These are phyloP conservation scores for Cytospora mali DNA, from an alignment of 2,329 filamentous ascomycete species.

Conservation along the genomic window DNA sequence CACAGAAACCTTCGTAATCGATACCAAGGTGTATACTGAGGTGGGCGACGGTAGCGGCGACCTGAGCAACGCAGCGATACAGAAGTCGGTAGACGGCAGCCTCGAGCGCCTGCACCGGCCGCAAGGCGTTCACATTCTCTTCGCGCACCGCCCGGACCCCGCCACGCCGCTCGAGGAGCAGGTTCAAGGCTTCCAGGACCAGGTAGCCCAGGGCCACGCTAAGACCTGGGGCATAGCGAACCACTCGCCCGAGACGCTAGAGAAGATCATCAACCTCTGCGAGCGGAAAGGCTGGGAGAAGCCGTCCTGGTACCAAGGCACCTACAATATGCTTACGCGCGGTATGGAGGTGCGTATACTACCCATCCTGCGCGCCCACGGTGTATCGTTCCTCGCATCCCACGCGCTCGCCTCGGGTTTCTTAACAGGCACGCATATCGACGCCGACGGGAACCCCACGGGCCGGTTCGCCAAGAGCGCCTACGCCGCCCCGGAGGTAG, in stretches of 20 bases:
- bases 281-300: slow-evolving; percentile 40
- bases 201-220: slow-evolving; percentile 37
- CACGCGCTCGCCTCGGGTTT: slow-evolving; percentile 36
- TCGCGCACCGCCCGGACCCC: slow-evolving; percentile 41
- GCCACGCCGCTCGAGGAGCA: slow-evolving; percentile 41
- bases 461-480: slow-evolving; percentile 32
- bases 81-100: slow-evolving; percentile 35
- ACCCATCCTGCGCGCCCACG: slow-evolving; percentile 40
- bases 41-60: slow-evolving; percentile 37
- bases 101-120: slow-evolving; percentile 33
- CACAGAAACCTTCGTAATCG: slow-evolving; percentile 35
- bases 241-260: slow-evolving; percentile 35
- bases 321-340: slow-evolving; percentile 43
- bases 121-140: slow-evolving; percentile 38
- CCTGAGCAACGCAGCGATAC: slow-evolving; percentile 33
- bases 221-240: slow-evolving; percentile 44
- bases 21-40: slow-evolving; percentile 41
- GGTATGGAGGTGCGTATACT: slow-evolving; percentile 40
- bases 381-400: slow-evolving; percentile 32
- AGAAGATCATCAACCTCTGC: slow-evolving; percentile 38
- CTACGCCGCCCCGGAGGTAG: slow-evolving; percentile 37
- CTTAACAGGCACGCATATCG: slow-evolving; percentile 38
- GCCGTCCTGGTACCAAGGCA: slow-evolving; percentile 44
- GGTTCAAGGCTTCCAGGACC: slow-evolving; percentile 37
- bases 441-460: slow-evolving; percentile 34